A percentile compares a stretch with the other conserved stretches of the same genome.
These are phyloP conservation scores for Dipodascopsis uninucleata DNA, from an alignment of 805 yeast genomes.

Conservation along the genomic window DNA sequence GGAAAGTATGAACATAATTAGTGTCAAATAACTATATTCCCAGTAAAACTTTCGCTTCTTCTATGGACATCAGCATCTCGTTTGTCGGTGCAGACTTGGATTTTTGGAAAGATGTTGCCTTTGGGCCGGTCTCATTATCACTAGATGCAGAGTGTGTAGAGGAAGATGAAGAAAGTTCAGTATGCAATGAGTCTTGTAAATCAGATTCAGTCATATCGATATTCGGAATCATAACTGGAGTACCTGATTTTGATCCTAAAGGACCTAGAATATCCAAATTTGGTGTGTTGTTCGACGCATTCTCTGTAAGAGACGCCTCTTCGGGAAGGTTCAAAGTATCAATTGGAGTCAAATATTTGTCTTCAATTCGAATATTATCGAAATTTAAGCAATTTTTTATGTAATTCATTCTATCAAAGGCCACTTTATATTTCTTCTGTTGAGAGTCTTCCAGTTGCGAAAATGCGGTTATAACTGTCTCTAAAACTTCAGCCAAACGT, in stretches of 20 bases:
- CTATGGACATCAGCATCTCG: constrained; percentile 11
- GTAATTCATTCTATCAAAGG: constrained; percentile 17
- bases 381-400: constrained; percentile 20
- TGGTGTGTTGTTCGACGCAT: too few species aligned
- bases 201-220: neutral
- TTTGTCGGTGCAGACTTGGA: neutral
- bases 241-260: too few species aligned
- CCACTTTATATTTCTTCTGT: constrained; percentile 5
- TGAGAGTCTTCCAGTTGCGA: neutral
- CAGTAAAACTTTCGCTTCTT: constrained; percentile 20
- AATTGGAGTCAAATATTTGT: constrained; percentile 10
- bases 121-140: neutral
- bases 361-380: constrained; percentile 15
- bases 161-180: neutral
- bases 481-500: constrained; percentile 12
- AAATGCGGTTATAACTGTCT: constrained; percentile 6
- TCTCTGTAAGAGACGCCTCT: too few species aligned
- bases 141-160: neutral
- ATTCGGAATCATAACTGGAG: neutral
- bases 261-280: too few species aligned
- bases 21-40: too few species aligned
- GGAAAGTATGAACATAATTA: too few species aligned
- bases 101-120: neutral
- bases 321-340: too few species aligned
- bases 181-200: too few species aligned